Conservation (phyloP, 176 grass and related monocot species). For the Juncus inflexus region DNA sequence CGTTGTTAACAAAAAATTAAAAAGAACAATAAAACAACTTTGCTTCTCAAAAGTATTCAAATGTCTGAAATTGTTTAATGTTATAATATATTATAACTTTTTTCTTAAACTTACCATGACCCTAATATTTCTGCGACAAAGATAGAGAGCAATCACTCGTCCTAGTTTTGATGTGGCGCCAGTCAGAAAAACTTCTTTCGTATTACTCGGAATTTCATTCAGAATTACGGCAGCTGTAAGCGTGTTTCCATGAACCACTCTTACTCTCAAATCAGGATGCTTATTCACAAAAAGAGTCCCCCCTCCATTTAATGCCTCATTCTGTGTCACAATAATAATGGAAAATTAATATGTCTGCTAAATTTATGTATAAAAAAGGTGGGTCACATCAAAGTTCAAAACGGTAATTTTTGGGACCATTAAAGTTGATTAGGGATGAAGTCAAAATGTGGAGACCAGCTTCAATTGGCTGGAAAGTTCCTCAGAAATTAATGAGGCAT, state of each 20-base stretch:
- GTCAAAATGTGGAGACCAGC: neutral
- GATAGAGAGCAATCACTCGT: conserved; percentile 78
- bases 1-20: neutral
- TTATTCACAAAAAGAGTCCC: conserved; percentile 70
- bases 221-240: conserved; percentile 92
- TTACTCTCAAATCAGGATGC: conserved; percentile 58
- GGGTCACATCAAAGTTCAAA: neutral
- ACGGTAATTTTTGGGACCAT: conserved; percentile 6
- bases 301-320: conserved; percentile 80
- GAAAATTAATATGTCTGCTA: too few relatives aligned
- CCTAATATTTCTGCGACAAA: conserved; percentile 65
- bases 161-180: conserved; percentile 94
- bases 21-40: neutral
- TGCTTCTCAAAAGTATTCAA: too few relatives aligned
- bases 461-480: conserved; percentile 3
- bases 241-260: conserved; percentile 94
- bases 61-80: too few relatives aligned
- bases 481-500: conserved; percentile 10
- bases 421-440: neutral
- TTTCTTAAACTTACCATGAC: conserved; percentile 40
- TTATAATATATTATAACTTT: neutral
- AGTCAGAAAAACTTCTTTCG: conserved; percentile 76
- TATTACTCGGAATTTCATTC: conserved; percentile 56
- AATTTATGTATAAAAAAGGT: neutral
- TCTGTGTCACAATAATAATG: conserved; percentile 34